These are phyloP conservation scores for Botrytis hyacinthi DNA, from an alignment of 2,329 filamentous ascomycete species.

Conservation along the genomic window DNA sequence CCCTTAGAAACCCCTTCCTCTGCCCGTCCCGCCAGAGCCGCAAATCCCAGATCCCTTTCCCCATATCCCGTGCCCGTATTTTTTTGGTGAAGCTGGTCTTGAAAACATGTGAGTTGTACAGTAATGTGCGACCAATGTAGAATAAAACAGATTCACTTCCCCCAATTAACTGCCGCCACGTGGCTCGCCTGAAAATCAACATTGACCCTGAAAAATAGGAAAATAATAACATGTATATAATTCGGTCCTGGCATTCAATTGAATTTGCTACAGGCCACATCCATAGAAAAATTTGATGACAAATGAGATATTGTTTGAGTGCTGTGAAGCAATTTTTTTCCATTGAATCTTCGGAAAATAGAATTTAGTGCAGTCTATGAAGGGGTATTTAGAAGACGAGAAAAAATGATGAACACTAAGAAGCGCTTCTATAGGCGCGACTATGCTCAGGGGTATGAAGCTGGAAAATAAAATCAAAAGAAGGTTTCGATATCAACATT, in stretches of 20 bases:
- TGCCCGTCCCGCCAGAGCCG: constrained; percentile 1
- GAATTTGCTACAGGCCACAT: constrained; percentile 16
- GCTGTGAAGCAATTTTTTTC: constrained; percentile 19
- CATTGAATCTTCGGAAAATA: constrained; percentile 16
- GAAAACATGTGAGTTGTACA: constrained; percentile 6
- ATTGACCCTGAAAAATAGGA: constrained; percentile 4
- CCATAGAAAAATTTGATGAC: constrained; percentile 18
- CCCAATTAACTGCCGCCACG: constrained; percentile 12
- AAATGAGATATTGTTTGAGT: constrained; percentile 21
- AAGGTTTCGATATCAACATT: constrained; percentile 26
- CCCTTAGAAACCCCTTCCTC: constrained; percentile 4
- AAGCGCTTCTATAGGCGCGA: constrained; percentile 28
- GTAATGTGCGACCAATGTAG: neutral
- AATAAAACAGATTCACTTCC: constrained; percentile 11
- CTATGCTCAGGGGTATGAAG: constrained; percentile 32
- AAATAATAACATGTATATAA: constrained; percentile 13
- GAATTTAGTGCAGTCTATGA: constrained; percentile 35
- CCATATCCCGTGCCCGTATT: constrained; percentile 3
- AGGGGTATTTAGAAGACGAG: constrained; percentile 34
- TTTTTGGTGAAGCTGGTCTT: constrained; percentile 4
- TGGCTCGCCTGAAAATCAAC: constrained; percentile 6
- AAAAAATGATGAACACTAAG: constrained; percentile 28
- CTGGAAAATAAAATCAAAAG: constrained; percentile 29
- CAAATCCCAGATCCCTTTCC: constrained; percentile 11
- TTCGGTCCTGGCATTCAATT: constrained; percentile 16